A percentile compares a stretch with the other conserved stretches of the same genome.
These are phyloP conservation scores for Drechmeria coniospora DNA, from an alignment of 2,329 filamentous ascomycete genomes.

Conservation along the genomic window DNA sequence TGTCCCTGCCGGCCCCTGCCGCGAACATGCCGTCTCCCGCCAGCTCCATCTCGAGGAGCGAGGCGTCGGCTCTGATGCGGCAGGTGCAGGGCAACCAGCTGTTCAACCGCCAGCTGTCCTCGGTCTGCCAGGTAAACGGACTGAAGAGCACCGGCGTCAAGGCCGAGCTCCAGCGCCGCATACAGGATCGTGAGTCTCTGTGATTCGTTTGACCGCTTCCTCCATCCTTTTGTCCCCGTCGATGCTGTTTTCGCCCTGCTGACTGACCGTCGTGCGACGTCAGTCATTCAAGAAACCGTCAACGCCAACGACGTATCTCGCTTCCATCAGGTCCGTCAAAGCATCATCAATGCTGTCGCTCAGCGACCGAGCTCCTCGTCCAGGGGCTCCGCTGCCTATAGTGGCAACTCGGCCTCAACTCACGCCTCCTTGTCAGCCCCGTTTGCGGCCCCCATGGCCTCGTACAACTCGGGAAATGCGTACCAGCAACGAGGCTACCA, in stretches of 20 bases:
- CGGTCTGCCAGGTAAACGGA: constrained; percentile 59
- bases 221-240: neutral
- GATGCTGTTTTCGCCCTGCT: constrained; percentile 1
- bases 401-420: neutral
- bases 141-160: constrained; percentile 75
- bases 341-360: constrained; percentile 19
- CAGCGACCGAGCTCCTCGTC: constrained; percentile 14
- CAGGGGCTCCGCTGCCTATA: constrained; percentile 5
- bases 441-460: constrained; percentile 8
- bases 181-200: constrained; percentile 58
- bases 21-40: constrained; percentile 11
- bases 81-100: constrained; percentile 28
- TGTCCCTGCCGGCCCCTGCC: constrained; percentile 1
- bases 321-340: constrained; percentile 28
- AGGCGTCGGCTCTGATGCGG: constrained; percentile 29
- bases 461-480: constrained; percentile 4
- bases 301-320: constrained; percentile 21
- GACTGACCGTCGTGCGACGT: neutral
- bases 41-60: constrained; percentile 18
- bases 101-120: constrained; percentile 52
- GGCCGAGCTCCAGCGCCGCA: constrained; percentile 61
- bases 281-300: constrained; percentile 27
- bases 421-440: constrained; percentile 3
- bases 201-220: too few species aligned
- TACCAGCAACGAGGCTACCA: constrained; percentile 6